Evolutionary conservation across 345 rosid species (phyloP), one percentile per base, ranked within the genome.

Genomic region (Corchorus capsularis): DNA sequence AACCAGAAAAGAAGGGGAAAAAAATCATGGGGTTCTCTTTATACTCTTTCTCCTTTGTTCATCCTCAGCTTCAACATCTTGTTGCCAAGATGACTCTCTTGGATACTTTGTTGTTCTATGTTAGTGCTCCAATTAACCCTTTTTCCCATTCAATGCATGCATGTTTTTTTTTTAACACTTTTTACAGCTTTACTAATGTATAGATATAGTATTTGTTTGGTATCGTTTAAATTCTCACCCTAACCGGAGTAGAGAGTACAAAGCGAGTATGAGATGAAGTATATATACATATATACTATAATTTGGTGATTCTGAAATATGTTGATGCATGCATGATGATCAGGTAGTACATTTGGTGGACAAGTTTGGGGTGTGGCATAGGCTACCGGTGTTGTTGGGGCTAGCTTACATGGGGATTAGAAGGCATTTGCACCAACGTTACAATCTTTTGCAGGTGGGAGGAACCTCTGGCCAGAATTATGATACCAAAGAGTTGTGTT

Each of bases 341-440:
- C 63, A 92, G 93, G 85, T 83, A 69, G 82, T 87, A 72, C 91
- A 92, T 79, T 57, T 86, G 37, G 89, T 90, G 81, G 94, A 92
- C 85, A 90, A 87, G 85, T 11, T 89, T 22, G 86, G 79, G 50
- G 47, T 87, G 15, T 92, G 97, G 93, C 93, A 87, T 78, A 82
- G 93, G 47, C 39, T 92, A 13, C 94, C 94, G 9, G 93, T 90
- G 76, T 34, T 85, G 4, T 4, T 90, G 79, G 94, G 94, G 65
- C 57, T 89, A 0, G 84, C 80, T 22, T 92, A 92, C 83, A 12
- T 89, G 77, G 94, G 90, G 39, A 71, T 92, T 1, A 73, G 93
- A 77, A 87, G 97, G 79, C 89, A 92, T 77, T 78, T 90, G 57
- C 94, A 89, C 74, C 94, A 92, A 77, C 89, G 90, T 60, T 90